Conservation (phyloP, 2,329 filamentous ascomycete species). For the Penicillium sp. region DNA sequence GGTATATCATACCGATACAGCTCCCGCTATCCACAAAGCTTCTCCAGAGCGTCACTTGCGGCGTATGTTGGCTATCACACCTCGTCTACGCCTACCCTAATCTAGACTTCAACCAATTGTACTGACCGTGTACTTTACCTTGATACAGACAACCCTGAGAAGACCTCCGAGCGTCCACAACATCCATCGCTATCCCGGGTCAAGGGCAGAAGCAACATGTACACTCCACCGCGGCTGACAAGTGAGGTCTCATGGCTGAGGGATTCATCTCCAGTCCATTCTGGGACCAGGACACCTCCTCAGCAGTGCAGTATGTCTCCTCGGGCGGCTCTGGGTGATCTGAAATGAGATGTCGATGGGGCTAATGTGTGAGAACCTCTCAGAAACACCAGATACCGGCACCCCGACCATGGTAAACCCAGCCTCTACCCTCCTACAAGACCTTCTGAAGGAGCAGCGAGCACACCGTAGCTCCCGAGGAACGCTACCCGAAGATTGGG, state of each 20-base stretch:
- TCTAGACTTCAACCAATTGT: neutral
- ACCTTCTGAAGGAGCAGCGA: slow-evolving; percentile 47
- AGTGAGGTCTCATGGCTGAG: slow-evolving; percentile 37
- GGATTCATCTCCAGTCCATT: slow-evolving; percentile 34
- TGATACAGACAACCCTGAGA: neutral
- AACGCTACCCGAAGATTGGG: slow-evolving; percentile 28
- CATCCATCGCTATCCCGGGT: slow-evolving; percentile 38
- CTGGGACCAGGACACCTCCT: slow-evolving; percentile 30
- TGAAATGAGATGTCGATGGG: neutral
- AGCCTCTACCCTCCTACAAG: slow-evolving; percentile 45
- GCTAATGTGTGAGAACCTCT: slow-evolving; percentile 7
- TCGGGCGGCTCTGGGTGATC: neutral
- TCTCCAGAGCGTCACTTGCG: slow-evolving; percentile 27
- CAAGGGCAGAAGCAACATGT: slow-evolving; percentile 38
- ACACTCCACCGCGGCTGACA: slow-evolving; percentile 33
- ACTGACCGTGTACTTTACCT: slow-evolving; percentile 6
- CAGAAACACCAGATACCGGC: slow-evolving; percentile 37
- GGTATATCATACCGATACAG: slow-evolving; percentile 31
- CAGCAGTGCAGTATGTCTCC: slow-evolving; percentile 29
- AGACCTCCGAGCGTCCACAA: slow-evolving; percentile 29
- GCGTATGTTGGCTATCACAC: slow-evolving; percentile 25
- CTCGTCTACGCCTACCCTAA: neutral
- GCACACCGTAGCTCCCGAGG: slow-evolving; percentile 41
- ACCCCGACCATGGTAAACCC: slow-evolving; percentile 44
- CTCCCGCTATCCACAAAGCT: slow-evolving; percentile 21